Evolutionary conservation across 495 filamentous ascomycete genomes (phyloP).

Genomic region (Sordaria brevicollis): DNA sequence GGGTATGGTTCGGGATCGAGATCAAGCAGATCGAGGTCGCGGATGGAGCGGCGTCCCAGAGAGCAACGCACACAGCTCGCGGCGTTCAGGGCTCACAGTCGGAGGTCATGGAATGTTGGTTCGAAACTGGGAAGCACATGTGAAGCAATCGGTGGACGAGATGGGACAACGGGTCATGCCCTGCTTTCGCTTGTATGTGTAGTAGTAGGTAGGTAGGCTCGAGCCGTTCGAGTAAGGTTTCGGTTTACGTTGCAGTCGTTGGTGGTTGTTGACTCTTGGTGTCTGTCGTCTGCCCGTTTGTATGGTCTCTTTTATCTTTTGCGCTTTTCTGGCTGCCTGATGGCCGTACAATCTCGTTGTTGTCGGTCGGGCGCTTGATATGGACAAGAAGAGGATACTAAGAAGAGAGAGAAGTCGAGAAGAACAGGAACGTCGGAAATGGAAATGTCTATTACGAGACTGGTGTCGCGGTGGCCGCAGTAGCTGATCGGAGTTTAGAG

Average conservation of each 20-base stretch:
- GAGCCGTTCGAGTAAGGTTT: not conserved
- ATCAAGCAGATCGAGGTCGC: not conserved
- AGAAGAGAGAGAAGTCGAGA: not conserved
- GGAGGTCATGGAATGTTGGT: not conserved
- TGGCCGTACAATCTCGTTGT: not conserved
- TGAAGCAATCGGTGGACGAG: not conserved
- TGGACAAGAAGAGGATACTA: not conserved
- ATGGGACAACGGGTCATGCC: not conserved
- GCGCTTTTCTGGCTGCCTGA: not conserved
- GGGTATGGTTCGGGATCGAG: not conserved
- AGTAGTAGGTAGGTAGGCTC: not conserved
- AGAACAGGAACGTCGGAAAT: not conserved
- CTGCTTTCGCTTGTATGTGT: not conserved
- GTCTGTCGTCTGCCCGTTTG: not conserved
- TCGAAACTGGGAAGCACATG: not conserved
- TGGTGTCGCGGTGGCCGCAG: not conserved
- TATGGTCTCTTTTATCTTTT: not conserved
- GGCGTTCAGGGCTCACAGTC: not conserved
- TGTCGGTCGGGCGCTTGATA: not conserved
- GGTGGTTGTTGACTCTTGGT: not conserved
- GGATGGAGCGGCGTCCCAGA: not conserved
- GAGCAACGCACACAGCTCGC: not conserved
- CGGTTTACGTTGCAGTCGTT: not conserved
- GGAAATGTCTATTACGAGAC: not conserved
- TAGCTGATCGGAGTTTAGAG: not conserved